Percentiles rank a stretch among this genome's conserved stretches.
Conservation (phyloP, 495 filamentous ascomycete genomes). For the Jackrogersella minutella region DNA sequence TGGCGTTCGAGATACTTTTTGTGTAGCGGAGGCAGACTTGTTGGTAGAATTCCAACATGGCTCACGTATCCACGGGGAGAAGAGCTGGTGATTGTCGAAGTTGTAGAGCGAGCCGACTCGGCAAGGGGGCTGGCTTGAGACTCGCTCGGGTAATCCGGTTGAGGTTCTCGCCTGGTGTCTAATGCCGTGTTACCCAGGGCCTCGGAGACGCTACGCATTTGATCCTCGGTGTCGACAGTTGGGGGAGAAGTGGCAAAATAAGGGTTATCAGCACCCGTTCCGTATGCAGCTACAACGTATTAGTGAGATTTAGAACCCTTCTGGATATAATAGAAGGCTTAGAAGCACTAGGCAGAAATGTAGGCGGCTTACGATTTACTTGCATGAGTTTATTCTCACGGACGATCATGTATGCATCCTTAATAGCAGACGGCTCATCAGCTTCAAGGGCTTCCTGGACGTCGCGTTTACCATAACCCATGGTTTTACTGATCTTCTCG, state of each 20-base stretch:
- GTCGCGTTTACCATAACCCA: constrained; percentile 95
- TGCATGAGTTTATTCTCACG: constrained; percentile 98
- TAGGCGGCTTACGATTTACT: constrained; percentile 75
- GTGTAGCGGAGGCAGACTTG: constrained; percentile 88
- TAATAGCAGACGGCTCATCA: constrained; percentile 95
- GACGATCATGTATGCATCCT: constrained; percentile 98
- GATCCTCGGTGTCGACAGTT: constrained; percentile 40
- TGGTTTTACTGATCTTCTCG: constrained; percentile 93
- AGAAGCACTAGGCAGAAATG: not conserved
- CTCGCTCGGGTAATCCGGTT: constrained; percentile 26
- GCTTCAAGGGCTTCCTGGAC: constrained; percentile 91
- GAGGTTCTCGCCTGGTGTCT: constrained; percentile 14
- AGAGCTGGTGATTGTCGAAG: constrained; percentile 54
- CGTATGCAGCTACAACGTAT: constrained; percentile 40
- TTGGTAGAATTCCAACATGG: constrained; percentile 89
- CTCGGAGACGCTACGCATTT: constrained; percentile 42
- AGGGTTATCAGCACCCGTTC: constrained; percentile 48
- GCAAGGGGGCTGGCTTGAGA: constrained; percentile 43
- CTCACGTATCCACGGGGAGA: constrained; percentile 68
- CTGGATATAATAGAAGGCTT: not conserved
- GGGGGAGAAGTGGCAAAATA: constrained; percentile 51
- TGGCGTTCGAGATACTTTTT: constrained; percentile 84
- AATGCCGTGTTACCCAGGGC: constrained; percentile 19
- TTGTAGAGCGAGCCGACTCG: constrained; percentile 53
- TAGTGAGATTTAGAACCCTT: constrained; percentile 2